phyloP scores from a whole-genome alignment of 768 basidiomycete genomes.

The Cyathus striatus region DNA sequence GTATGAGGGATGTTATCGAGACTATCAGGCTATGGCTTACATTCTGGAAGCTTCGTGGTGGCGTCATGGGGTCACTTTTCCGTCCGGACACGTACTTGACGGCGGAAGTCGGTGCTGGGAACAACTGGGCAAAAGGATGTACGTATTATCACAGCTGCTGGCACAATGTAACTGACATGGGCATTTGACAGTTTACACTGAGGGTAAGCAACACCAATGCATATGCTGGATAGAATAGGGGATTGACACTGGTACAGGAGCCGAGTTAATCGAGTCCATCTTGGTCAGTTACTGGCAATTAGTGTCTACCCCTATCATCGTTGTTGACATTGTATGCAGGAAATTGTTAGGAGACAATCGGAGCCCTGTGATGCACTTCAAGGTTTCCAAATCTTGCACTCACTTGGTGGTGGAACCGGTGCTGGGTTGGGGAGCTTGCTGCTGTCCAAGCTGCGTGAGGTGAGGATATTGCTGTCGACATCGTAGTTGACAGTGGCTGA shows the following conservation, averaged over 20 bases:
- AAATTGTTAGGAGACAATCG: constrained; percentile 72
- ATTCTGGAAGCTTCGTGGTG: constrained; percentile 51
- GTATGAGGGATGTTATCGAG: constrained; percentile 32
- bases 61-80: constrained; percentile 71
- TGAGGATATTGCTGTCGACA: too few relatives aligned
- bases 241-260: constrained; percentile 42
- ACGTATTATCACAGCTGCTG: constrained; percentile 20
- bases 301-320: constrained; percentile 3
- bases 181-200: constrained; percentile 66
- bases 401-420: constrained; percentile 89
- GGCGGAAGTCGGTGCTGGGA: constrained; percentile 65
- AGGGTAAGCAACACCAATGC: constrained; percentile 46
- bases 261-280: constrained; percentile 86
- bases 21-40: not conserved
- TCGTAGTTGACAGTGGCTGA: too few relatives aligned
- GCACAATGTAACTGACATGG: not conserved
- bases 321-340: constrained; percentile 30
- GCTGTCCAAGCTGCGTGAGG: constrained; percentile 79
- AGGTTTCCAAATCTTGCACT: constrained; percentile 87
- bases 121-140: constrained; percentile 97
- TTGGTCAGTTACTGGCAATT: constrained; percentile 33
- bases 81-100: constrained; percentile 83
- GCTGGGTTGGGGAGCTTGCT: constrained; percentile 81
- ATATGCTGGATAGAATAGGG: not conserved
- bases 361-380: constrained; percentile 85